Evolutionary conservation across 2,329 filamentous ascomycete species (phyloP), one percentile per base, ranked within the genome.

Genomic region (Pezicula rhizophila): DNA sequence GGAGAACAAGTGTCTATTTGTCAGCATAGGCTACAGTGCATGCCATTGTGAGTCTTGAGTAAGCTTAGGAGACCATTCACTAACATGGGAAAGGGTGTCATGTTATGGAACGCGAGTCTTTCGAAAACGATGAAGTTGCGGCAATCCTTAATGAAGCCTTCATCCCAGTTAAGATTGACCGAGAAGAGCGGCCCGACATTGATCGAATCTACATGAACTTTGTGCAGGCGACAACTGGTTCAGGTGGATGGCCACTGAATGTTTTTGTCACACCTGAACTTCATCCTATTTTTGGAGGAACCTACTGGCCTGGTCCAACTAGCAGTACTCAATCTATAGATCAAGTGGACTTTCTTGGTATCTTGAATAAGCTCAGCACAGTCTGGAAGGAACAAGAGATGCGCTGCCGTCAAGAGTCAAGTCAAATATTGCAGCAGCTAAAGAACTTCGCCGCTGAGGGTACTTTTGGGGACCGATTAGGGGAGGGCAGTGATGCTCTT

Each of bases 201-300:
- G 93, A 99, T 64, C 84, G 87, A 53, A 91, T 97, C 56, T 97
- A 97, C 67, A 96, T 96, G 89, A 96, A 96, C 71, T 99, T 96
- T 67, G 85, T 96, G 37, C 90, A 96, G 66, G 92, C 92, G 1
- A 92, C 93, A 10, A 95, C 87, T 50, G 90, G 87, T 17, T 85
- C 81, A 2, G 92, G 90, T 8, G 93, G 93, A 35, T 97, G 93
- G 91, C 93, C 93, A 1, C 71, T 97, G 52, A 97, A 96, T 63
- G 84, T 96, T n/a, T 97, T 99, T 65, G 77, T 97, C 26, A 99
- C 93, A 0, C 90, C 93, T 1, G 85, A 95, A 57, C 77, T 97
- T 23, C 85, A 96, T 62, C 93, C 93, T 0, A 87, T 99, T 8
- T 97, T 96, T 68, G 93, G 93, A 34, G 92, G 92, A 20, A 96